Conservation (phyloP, 1,139 yeast genomes). For the Wickerhamomyces sp. region DNA sequence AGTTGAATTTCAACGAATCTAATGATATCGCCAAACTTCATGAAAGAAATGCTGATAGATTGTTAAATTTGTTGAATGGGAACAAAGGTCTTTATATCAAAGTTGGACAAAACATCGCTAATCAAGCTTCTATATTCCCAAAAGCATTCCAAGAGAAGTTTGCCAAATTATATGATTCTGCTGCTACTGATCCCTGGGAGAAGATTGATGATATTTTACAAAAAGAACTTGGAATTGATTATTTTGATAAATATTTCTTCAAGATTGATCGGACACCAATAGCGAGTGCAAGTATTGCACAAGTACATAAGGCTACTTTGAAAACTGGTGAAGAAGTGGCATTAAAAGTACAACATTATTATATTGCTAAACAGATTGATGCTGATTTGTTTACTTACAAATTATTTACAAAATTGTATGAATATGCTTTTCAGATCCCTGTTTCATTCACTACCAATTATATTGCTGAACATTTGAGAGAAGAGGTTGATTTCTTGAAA, state of each 20-base stretch:
- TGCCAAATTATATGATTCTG: slow-evolving; percentile 58
- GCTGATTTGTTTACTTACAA: slow-evolving; percentile 71
- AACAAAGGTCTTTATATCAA: slow-evolving; percentile 76
- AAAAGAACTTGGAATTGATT: slow-evolving; percentile 63
- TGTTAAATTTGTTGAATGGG: slow-evolving; percentile 44
- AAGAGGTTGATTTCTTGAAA: slow-evolving; percentile 56
- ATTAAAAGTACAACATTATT: slow-evolving; percentile 94
- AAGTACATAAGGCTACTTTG: slow-evolving; percentile 82
- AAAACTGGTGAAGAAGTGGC: slow-evolving; percentile 65
- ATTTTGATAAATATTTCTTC: slow-evolving; percentile 64
- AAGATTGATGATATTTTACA: slow-evolving; percentile 42
- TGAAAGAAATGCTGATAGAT: slow-evolving; percentile 50
- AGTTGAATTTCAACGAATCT: slow-evolving; percentile 39
- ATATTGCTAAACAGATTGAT: slow-evolving; percentile 86
- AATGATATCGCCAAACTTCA: slow-evolving; percentile 50
- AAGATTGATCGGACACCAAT: slow-evolving; percentile 82
- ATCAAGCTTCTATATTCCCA: slow-evolving; percentile 70
- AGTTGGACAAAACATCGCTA: slow-evolving; percentile 84
- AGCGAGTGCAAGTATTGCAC: slow-evolving; percentile 98
- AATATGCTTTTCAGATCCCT: slow-evolving; percentile 59
- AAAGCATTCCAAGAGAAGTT: slow-evolving; percentile 80
- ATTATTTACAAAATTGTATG: slow-evolving; percentile 48
- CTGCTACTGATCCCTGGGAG: slow-evolving; percentile 64
- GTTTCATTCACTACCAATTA: slow-evolving; percentile 52
- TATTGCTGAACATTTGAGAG: slow-evolving; percentile 49